These are phyloP conservation scores for Macadamia integrifolia DNA, from an alignment of 164 flowering plant genomes.

Conservation along the genomic window DNA sequence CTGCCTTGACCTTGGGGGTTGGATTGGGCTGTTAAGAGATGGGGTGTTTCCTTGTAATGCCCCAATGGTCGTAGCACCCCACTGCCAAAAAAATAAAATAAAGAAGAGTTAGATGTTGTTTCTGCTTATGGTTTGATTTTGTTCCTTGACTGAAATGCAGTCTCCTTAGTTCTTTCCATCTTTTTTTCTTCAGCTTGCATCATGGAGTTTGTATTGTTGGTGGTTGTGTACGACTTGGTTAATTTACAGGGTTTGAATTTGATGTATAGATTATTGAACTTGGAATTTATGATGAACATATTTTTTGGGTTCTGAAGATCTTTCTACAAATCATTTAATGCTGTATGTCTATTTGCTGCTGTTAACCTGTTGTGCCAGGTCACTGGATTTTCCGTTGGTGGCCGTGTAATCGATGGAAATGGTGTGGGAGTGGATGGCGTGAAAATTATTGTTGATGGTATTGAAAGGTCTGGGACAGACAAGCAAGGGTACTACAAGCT, in stretches of 20 bases:
- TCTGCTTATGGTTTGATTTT: too few relatives aligned
- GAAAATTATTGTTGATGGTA: conserved; percentile 76
- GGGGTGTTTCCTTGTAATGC: too few relatives aligned
- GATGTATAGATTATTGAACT: too few relatives aligned
- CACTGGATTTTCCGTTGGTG: conserved; percentile 98
- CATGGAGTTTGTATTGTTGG: not conserved
- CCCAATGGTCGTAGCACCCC: too few relatives aligned
- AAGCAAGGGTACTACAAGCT: conserved; percentile 81
- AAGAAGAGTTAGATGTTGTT: not conserved
- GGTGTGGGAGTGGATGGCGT: conserved; percentile 78
- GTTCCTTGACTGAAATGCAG: too few relatives aligned
- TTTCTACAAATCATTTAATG: not conserved
- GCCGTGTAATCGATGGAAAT: conserved; percentile 84
- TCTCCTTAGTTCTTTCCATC: not conserved
- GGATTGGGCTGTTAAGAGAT: too few relatives aligned
- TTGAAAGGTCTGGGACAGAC: conserved; percentile 73
- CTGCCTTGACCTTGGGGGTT: too few relatives aligned
- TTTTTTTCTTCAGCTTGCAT: not conserved
- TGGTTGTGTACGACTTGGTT: too few relatives aligned
- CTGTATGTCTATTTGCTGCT: not conserved
- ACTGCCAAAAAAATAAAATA: not conserved
- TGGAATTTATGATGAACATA: not conserved
- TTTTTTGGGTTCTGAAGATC: not conserved
- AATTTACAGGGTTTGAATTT: too few relatives aligned
- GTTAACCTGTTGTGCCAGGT: conserved; percentile 40